A percentile compares a stretch with the other conserved stretches of the same genome.
Evolutionary conservation across 768 basidiomycete species (phyloP).

Genomic region (Hypsizygus marmoreus): DNA sequence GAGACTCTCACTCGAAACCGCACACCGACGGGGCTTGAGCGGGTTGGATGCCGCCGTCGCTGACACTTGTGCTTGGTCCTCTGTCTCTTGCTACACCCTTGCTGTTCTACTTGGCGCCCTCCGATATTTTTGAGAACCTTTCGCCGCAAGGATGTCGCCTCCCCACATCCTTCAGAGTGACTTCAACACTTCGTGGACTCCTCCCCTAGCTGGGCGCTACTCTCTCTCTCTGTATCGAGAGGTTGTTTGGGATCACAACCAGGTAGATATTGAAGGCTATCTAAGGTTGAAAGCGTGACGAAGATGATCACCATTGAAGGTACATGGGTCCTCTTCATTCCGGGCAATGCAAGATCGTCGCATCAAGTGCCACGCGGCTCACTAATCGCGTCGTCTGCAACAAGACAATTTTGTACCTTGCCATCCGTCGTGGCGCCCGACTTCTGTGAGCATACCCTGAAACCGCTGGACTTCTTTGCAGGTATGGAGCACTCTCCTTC

Average conservation of each 20-base stretch:
- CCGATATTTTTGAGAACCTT: constrained; percentile 48
- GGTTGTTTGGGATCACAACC: constrained; percentile 71
- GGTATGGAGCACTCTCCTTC: constrained; percentile 46
- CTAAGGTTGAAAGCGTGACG: not conserved
- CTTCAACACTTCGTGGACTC: constrained; percentile 71
- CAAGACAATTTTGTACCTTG: constrained; percentile 72
- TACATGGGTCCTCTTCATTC: constrained; percentile 91
- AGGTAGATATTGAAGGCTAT: constrained; percentile 41
- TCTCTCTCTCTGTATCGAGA: constrained; percentile 92
- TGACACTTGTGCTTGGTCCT: constrained; percentile 36
- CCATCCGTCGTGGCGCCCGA: constrained; percentile 57
- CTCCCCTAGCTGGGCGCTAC: constrained; percentile 73
- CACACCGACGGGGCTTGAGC: too few relatives aligned
- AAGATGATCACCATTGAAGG: constrained; percentile 36
- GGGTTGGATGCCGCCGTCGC: constrained; percentile 30
- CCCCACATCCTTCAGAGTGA: constrained; percentile 75
- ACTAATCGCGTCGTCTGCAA: constrained; percentile 90
- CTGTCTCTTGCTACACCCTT: constrained; percentile 34
- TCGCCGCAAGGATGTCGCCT: constrained; percentile 91
- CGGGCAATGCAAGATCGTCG: constrained; percentile 95
- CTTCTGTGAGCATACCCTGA: constrained; percentile 49
- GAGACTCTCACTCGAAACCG: too few relatives aligned
- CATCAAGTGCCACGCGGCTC: constrained; percentile 93
- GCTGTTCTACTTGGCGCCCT: constrained; percentile 44
- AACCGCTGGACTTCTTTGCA: constrained; percentile 83